Percentiles rank a stretch among this genome's conserved stretches.
Evolutionary conservation across 2,329 filamentous ascomycete species (phyloP).

Genomic region (Cadophora sp.): DNA sequence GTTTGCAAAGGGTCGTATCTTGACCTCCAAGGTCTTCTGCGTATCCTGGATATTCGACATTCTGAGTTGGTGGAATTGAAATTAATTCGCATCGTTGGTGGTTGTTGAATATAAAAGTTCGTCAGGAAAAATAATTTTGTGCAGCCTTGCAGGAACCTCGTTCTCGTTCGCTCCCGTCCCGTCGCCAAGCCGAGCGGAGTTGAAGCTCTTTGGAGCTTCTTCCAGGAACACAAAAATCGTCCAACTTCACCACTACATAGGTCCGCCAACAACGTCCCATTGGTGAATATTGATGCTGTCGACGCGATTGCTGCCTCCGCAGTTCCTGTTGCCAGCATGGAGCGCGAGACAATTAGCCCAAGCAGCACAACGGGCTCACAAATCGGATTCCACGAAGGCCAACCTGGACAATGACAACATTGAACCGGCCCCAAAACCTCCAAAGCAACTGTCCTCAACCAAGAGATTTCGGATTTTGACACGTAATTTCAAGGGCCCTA

Average conservation of each 20-base stretch:
- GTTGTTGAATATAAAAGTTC: constrained; percentile 13
- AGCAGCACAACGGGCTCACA: constrained; percentile 31
- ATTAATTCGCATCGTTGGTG: constrained; percentile 28
- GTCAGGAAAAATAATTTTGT: constrained; percentile 23
- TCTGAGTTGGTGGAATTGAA: constrained; percentile 3
- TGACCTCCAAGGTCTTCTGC: constrained; percentile 44
- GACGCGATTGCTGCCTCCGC: constrained; percentile 50
- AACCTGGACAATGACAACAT: neutral
- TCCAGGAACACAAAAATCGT: constrained; percentile 12
- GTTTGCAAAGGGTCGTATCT: constrained; percentile 42
- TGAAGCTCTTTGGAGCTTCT: constrained; percentile 10
- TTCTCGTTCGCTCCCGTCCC: constrained; percentile 8
- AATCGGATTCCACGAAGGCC: constrained; percentile 3
- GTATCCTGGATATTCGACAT: constrained; percentile 36
- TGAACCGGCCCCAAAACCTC: neutral
- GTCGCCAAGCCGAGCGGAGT: constrained; percentile 20
- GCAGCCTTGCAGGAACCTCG: constrained; percentile 22
- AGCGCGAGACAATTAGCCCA: constrained; percentile 44
- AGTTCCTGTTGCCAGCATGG: constrained; percentile 52
- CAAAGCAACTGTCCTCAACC: neutral
- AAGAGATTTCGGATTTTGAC: neutral
- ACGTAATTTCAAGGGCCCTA: neutral
- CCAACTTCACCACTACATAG: constrained; percentile 6
- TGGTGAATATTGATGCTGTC: constrained; percentile 51
- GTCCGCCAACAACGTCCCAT: constrained; percentile 38